Percentiles rank a stretch among this genome's conserved stretches.
These are phyloP conservation scores for Termitomyces sp. DNA, from an alignment of 1,284 basidiomycete species.

Conservation along the genomic window DNA sequence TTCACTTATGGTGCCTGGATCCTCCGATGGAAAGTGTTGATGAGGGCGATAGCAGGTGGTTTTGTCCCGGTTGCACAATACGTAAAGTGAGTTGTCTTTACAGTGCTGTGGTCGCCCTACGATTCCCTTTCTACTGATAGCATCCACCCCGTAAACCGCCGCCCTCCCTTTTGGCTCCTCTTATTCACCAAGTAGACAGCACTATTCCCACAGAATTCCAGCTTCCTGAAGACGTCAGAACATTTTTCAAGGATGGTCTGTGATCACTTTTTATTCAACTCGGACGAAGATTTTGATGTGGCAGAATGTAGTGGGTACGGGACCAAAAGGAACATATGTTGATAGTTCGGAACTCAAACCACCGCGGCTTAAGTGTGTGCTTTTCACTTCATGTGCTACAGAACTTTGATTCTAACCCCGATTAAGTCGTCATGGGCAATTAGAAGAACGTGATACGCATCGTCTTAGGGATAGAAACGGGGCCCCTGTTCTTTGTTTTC, in stretches of 20 bases:
- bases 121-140: constrained; percentile 30
- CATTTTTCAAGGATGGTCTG: constrained; percentile 82
- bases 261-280: constrained; percentile 9
- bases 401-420: constrained; percentile 15
- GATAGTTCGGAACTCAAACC: constrained; percentile 74
- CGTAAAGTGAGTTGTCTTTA: constrained; percentile 48
- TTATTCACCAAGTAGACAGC: constrained; percentile 62
- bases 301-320: constrained; percentile 57
- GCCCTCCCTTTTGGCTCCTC: constrained; percentile 58
- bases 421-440: constrained; percentile 78
- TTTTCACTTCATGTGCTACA: constrained; percentile 11
- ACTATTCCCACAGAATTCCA: constrained; percentile 80
- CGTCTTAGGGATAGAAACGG: constrained; percentile 85
- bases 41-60: constrained; percentile 86
- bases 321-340: constrained; percentile 71
- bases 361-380: constrained; percentile 70
- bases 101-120: constrained; percentile 9
- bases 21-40: constrained; percentile 90
- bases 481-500: constrained; percentile 81
- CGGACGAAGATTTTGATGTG: constrained; percentile 11
- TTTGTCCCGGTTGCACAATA: constrained; percentile 75
- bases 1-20: constrained; percentile 95
- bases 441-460: constrained; percentile 90
- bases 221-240: constrained; percentile 84
- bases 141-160: constrained; percentile 61